phyloP scores from a whole-genome alignment of 140 eudicot genomes.

The Oenanthe javanica region DNA sequence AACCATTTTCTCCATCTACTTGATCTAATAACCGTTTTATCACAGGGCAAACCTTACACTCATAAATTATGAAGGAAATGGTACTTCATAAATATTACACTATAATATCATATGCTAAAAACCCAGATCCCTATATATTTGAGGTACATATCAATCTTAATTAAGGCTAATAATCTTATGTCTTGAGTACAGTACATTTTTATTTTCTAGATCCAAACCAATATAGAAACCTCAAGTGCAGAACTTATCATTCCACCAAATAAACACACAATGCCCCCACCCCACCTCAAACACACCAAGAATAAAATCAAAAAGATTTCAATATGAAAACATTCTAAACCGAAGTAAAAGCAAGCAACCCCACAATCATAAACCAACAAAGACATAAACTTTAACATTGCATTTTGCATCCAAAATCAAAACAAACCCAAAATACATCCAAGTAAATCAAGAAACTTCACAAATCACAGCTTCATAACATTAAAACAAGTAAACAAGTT shows the following conservation, averaged over 20 bases:
- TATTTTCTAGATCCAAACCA: too few relatives aligned
- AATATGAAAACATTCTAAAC: background rate
- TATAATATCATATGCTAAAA: background rate
- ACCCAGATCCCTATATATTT: background rate
- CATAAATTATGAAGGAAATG: background rate
- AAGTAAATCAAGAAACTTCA: background rate
- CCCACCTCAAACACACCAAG: background rate
- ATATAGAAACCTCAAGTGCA: too few relatives aligned
- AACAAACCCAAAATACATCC: background rate
- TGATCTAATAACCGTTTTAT: background rate
- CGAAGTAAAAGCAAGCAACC: background rate
- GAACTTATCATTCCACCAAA: too few relatives aligned
- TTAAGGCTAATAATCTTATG: background rate
- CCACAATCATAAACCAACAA: background rate
- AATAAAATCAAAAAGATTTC: background rate
- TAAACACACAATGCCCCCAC: too few relatives aligned
- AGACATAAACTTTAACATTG: background rate
- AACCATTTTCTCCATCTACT: too few relatives aligned
- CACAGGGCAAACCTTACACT: background rate
- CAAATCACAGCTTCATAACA: too few relatives aligned
- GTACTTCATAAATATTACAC: background rate
- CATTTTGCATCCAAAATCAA: background rate
- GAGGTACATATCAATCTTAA: background rate
- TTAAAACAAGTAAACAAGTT: background rate
- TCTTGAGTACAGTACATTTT: too few relatives aligned